Conservation (phyloP, 1,139 yeast species). For the Hemisphaericaspora subhashii region DNA sequence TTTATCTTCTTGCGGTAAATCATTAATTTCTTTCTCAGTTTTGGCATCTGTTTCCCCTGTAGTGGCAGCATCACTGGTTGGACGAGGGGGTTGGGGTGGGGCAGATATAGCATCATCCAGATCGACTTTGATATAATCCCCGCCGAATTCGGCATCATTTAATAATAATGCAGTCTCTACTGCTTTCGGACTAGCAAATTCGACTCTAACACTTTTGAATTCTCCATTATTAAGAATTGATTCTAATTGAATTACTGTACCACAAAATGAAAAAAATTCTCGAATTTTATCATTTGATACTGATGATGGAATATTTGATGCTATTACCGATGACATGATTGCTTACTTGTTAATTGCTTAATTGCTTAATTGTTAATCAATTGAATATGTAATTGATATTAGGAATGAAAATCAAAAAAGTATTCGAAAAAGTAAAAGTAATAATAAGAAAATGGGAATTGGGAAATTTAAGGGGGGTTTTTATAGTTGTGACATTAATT, state of each 20-base stretch:
- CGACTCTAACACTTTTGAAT: slow-evolving; percentile 46
- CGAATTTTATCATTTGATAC: slow-evolving; percentile 56
- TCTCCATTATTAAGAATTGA: slow-evolving; percentile 14
- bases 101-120: neutral
- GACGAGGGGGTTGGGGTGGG: slow-evolving; percentile 14
- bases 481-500: neutral
- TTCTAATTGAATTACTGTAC: slow-evolving; percentile 45
- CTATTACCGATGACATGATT: slow-evolving; percentile 46
- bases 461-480: neutral
- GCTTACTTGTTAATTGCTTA: neutral
- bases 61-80: slow-evolving; percentile 16
- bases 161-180: slow-evolving; percentile 71
- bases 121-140: slow-evolving; percentile 49
- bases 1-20: slow-evolving; percentile 72
- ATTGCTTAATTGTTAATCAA: neutral
- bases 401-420: no score
- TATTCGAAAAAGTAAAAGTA: no score
- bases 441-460: neutral
- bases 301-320: slow-evolving; percentile 57
- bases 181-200: slow-evolving; percentile 61
- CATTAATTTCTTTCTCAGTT: slow-evolving; percentile 30
- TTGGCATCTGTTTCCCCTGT: slow-evolving; percentile 2
- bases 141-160: slow-evolving; percentile 73
- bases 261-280: slow-evolving; percentile 78
- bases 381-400: neutral